A percentile compares a stretch with the other conserved stretches of the same genome.
Evolutionary conservation across 352 stramenopile genomes (phyloP).

Genomic region (Elongisporangium undulatum): DNA sequence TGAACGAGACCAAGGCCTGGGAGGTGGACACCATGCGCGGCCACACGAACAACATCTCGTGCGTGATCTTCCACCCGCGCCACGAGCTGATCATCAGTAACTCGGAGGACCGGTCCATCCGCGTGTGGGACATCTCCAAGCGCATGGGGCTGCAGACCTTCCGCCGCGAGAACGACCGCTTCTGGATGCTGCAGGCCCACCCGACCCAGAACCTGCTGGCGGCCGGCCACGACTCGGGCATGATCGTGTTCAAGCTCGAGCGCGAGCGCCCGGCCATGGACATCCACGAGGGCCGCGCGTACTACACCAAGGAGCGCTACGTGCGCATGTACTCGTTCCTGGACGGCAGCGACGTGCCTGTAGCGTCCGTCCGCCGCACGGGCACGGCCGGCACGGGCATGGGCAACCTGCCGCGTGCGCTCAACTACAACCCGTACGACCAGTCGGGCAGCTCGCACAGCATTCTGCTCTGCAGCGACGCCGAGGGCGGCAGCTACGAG

Average conservation of each 20-base stretch:
- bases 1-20: constrained; percentile 99
- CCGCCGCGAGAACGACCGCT: constrained; percentile 97
- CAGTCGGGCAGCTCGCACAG: constrained; percentile 86
- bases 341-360: constrained; percentile 70
- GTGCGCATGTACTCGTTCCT: constrained; percentile 96
- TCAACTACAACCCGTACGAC: constrained; percentile 97
- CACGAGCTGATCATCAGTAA: constrained; percentile 99
- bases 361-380: constrained; percentile 65
- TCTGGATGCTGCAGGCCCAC: constrained; percentile 98
- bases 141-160: constrained; percentile 99
- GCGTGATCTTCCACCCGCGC: constrained; percentile 99
- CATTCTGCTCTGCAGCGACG: constrained; percentile 93
- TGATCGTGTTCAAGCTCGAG: constrained; percentile 99
- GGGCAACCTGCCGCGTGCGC: constrained; percentile 90
- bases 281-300: constrained; percentile 79
- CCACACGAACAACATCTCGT: constrained; percentile 99
- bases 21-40: constrained; percentile 99
- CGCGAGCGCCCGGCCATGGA: constrained; percentile 96
- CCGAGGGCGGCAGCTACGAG: constrained; percentile 97
- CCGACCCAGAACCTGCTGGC: constrained; percentile 97
- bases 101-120: constrained; percentile 98
- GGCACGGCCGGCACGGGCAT: constrained; percentile 77
- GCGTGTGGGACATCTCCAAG: constrained; percentile 99
- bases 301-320: constrained; percentile 98
- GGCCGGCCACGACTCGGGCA: constrained; percentile 98